Percentiles rank a stretch among this genome's conserved stretches.
These are phyloP conservation scores for Betula pendula DNA, from an alignment of 306 rosid genomes.

Conservation along the genomic window DNA sequence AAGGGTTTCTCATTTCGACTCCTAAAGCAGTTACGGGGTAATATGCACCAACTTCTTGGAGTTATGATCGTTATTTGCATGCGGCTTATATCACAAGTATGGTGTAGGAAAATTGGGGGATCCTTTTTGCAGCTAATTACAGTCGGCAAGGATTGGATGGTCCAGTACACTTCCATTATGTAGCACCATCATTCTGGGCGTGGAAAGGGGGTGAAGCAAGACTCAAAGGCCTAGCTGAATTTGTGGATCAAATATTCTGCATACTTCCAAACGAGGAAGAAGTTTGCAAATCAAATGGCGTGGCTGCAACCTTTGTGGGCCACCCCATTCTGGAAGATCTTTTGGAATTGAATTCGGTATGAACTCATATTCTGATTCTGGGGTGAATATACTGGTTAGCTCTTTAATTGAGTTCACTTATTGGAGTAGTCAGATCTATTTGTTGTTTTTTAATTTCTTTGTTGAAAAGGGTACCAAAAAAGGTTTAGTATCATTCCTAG, in stretches of 20 bases:
- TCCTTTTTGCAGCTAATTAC: constrained; percentile 79
- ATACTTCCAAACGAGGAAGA: constrained; percentile 88
- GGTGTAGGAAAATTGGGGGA: constrained; percentile 40
- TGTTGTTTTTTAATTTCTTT: constrained; percentile 1
- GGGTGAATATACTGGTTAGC: background rate
- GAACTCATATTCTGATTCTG: constrained; percentile 11
- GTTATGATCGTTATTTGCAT: constrained; percentile 18
- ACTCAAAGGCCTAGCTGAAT: constrained; percentile 65
- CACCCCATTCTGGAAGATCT: constrained; percentile 85
- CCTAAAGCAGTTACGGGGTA: constrained; percentile 81
- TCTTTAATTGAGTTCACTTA: background rate
- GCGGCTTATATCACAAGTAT: constrained; percentile 31
- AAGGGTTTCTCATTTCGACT: constrained; percentile 93
- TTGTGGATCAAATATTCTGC: constrained; percentile 84
- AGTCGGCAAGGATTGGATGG: constrained; percentile 33
- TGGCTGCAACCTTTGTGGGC: constrained; percentile 86
- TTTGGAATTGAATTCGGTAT: constrained; percentile 56
- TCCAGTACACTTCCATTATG: constrained; percentile 80
- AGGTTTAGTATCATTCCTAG: background rate
- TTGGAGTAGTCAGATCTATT: constrained; percentile 1
- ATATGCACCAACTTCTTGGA: constrained; percentile 30
- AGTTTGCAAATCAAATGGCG: constrained; percentile 74
- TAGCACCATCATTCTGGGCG: constrained; percentile 97
- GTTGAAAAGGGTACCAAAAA: background rate
- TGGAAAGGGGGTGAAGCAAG: constrained; percentile 98